Evolutionary conservation across 208 protist species (phyloP), one percentile per base, ranked within the genome.

Genomic region (Leishmania lainsoni): DNA sequence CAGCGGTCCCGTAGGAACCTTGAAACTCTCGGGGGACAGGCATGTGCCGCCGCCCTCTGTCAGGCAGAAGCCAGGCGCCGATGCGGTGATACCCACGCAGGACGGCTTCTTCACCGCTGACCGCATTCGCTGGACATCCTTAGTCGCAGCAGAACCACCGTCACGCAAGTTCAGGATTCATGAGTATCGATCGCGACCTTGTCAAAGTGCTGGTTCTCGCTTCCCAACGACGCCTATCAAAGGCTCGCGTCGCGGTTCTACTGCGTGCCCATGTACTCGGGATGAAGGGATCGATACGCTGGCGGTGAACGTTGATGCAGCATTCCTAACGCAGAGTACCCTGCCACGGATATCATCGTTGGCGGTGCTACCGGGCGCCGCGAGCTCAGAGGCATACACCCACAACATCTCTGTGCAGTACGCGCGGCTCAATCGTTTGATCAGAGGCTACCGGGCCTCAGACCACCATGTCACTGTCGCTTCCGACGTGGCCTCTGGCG

Each of bases 391-490:
- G 42, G 72, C 45, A 8, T 32, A 26, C 51, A 12, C 14, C 51
- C 32, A 6, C 58, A 39, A 5, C 59, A 78, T 78, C 59, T 35
- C 75, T 5, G 59, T 29, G 51, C 76, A 59, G 2, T 79, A 79
- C 42, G 76, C 76, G 2, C 76, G 32, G 17, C 76, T 79, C 20
- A 22, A 56, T 10, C 63, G 56, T n/a, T 39, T 79, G 42, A 12
- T 79, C 14, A 79, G n/a, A n/a, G 76, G 76, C 14, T 79, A 79
- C 49, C 45, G 29, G 1, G 45, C 29, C 32, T n/a, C 72, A 54
- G 29, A 61, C 32, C 4, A 26, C n/a, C 14, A 54, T 32, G 14
- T 45, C 51, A 3, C 5, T 52, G 17, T 61, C 16, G 17, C 72
- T 12, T n/a, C 8, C 26, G 1, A 2, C 51, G 72, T n/a, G 10